Conservation (phyloP, 495 filamentous ascomycete species). For the Penicillium lagena region DNA sequence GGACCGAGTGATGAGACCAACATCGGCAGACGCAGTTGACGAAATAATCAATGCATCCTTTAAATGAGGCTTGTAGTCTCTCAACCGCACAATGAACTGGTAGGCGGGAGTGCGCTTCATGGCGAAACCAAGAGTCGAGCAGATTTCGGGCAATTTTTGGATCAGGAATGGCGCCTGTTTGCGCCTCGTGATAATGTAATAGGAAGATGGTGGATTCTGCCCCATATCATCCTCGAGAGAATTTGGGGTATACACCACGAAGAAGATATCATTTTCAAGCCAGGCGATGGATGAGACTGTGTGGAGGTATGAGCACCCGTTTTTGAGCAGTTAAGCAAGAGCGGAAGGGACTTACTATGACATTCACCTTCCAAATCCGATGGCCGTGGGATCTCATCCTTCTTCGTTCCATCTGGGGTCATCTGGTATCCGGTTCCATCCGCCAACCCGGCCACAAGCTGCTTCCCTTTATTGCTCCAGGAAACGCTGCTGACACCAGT, state of each 20-base stretch:
- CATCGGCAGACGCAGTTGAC: conserved; percentile 70
- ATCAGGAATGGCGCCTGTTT: conserved; percentile 52
- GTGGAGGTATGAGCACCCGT: conserved; percentile 8
- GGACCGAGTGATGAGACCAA: conserved; percentile 71
- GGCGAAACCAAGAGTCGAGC: conserved; percentile 55
- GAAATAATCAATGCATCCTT: conserved; percentile 74
- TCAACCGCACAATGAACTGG: conserved; percentile 68
- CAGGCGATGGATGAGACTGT: conserved; percentile 79
- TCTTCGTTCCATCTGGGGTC: conserved; percentile 68
- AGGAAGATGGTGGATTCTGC: conserved; percentile 51
- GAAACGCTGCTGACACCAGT: conserved; percentile 74
- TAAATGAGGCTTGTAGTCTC: conserved; percentile 70
- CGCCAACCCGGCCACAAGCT: conserved; percentile 79
- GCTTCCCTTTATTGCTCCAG: conserved; percentile 92
- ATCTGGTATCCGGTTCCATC: conserved; percentile 80
- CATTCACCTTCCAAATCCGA: conserved; percentile 57
- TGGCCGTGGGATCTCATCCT: conserved; percentile 73
- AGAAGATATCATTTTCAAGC: conserved; percentile 83
- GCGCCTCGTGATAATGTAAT: conserved; percentile 68
- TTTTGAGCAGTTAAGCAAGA: too few species aligned
- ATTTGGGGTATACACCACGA: conserved; percentile 66
- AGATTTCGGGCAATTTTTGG: conserved; percentile 66
- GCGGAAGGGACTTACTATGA: conserved; percentile 46
- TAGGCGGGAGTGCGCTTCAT: conserved; percentile 58
- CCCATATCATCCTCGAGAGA: conserved; percentile 47